phyloP scores from a whole-genome alignment of 257 asterid species.

The Solanum sejunctum region DNA sequence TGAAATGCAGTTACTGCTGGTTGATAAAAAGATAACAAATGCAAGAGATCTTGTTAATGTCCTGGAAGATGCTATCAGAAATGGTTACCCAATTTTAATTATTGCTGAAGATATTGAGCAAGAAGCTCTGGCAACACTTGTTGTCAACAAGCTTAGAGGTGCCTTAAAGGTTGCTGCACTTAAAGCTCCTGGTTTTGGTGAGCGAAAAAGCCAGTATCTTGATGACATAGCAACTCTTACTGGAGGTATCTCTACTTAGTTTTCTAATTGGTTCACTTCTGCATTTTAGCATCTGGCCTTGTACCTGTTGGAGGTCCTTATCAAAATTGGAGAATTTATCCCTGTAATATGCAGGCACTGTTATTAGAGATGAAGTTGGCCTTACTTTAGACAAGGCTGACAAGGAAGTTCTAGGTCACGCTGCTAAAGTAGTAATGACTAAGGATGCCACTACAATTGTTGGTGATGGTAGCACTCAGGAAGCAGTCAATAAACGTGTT shows the following conservation, averaged over 20 bases:
- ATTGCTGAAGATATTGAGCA: slow-evolving; percentile 98
- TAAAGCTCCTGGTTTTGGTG: slow-evolving; percentile 99
- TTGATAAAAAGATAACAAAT: slow-evolving; percentile 87
- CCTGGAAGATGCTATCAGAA: slow-evolving; percentile 89
- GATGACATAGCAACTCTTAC: slow-evolving; percentile 90
- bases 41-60: slow-evolving; percentile 78
- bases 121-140: slow-evolving; percentile 97
- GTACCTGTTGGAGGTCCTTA: not conserved
- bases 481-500: slow-evolving; percentile 74
- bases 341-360: slow-evolving; percentile 50
- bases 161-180: slow-evolving; percentile 88
- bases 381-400: slow-evolving; percentile 81
- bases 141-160: slow-evolving; percentile 91
- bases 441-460: slow-evolving; percentile 88
- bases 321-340: not conserved
- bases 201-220: slow-evolving; percentile 90
- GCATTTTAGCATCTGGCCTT: not conserved
- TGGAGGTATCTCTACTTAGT: slow-evolving; percentile 47
- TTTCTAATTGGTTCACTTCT: not conserved
- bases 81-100: slow-evolving; percentile 70
- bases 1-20: slow-evolving; percentile 56
- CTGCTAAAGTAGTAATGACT: slow-evolving; percentile 89
- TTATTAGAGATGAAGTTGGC: slow-evolving; percentile 88
- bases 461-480: slow-evolving; percentile 97
- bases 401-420: slow-evolving; percentile 80